Base-by-base conservation (phyloP, 148 eudicot species). In the Camellia granthamiana region DNA sequence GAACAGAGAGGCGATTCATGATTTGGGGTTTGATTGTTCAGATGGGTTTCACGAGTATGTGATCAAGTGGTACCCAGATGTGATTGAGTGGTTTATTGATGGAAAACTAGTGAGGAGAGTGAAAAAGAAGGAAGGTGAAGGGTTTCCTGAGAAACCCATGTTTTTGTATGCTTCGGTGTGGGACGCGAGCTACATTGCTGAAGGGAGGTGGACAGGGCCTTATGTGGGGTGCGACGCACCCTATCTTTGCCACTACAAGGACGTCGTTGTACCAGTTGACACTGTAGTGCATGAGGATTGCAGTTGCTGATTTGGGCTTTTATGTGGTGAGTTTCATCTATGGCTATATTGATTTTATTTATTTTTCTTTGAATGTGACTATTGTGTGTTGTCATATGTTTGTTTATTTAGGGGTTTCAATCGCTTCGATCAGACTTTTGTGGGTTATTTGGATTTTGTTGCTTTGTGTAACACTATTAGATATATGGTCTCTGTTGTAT, bases 1-100 rank as follows among this genome's bases (percentile, higher is more conserved):
- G 60, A 81, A 60, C 63, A 84, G 81, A 78, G 84, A 84, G 81
- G 81, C 13, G 65, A 72, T 81, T 7, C 86, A 84, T 19, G 61
- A 73, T 59, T 44, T 84, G 72, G 86, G 86, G 4, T 84, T 81
- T 23, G 81, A 84, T 9, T 77, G 79, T 47, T 84, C 86, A 3
- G 86, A 84, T 74, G 86, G 78, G n/a, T 84, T 81, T 56, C 86
- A 84, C 60, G 86, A 84, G 84, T 84, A 84, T 66, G 18, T 66
- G 46, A 84, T 84, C 67, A 84, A 74, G 67, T 84, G 86, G 86
- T 30, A 58, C 76, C 86, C 86, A 6, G 72, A 51, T 8, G 43
- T 4, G 66, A 84, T 84, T 2, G 86, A 84, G 72, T 84, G 86
- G 86, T 55, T 84, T 14, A 74, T 74, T 13, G 77, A 55, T 38